These are phyloP conservation scores for Kingdonia uniflora DNA, from an alignment of 164 flowering plant genomes.

Conservation along the genomic window DNA sequence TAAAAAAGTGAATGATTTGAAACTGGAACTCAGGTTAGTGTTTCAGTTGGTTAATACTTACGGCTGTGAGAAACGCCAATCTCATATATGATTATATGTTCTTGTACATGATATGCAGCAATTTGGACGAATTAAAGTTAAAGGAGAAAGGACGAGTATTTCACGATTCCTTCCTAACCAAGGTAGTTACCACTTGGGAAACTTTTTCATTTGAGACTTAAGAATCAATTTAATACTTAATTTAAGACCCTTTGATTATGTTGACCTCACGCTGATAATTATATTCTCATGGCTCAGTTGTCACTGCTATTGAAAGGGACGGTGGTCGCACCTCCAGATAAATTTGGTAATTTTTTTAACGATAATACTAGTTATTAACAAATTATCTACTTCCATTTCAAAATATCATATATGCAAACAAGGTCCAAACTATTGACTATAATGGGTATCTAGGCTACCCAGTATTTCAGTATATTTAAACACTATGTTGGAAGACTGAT, in stretches of 20 bases:
- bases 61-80: background rate
- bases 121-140: constrained; percentile 72
- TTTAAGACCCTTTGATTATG: constrained; percentile 1
- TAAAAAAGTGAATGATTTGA: constrained; percentile 65
- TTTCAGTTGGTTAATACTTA: background rate
- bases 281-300: constrained; percentile 36
- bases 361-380: no score
- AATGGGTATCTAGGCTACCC: no score
- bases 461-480: no score
- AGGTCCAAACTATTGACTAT: no score
- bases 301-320: constrained; percentile 92
- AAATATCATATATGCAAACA: no score
- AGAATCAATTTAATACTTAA: background rate
- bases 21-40: constrained; percentile 72
- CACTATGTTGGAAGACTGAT: no score
- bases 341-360: constrained; percentile 56
- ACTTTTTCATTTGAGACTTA: background rate
- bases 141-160: constrained; percentile 91
- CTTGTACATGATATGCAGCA: constrained; percentile 48
- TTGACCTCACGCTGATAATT: constrained; percentile 13
- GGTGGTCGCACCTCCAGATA: constrained; percentile 97
- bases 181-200: constrained; percentile 34
- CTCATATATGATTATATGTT: constrained; percentile 3
- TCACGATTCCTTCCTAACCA: constrained; percentile 81
- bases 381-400: no score